Evolutionary conservation across 805 yeast species (phyloP), one percentile per base, ranked within the genome.

Genomic region (Yarrowia sp.): DNA sequence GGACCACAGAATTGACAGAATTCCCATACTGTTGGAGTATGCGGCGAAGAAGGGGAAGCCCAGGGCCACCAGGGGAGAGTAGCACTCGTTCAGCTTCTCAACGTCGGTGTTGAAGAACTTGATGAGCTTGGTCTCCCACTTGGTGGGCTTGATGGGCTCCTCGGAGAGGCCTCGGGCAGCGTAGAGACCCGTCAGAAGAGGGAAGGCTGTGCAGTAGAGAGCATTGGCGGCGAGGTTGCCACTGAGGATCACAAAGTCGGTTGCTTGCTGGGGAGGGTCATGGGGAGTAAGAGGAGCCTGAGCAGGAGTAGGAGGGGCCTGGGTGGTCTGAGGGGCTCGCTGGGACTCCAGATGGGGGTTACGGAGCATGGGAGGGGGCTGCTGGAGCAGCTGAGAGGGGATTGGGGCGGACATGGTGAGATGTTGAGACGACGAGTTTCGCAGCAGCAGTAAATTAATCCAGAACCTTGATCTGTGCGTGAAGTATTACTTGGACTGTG

Each of bases 41-140:
- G 41, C 35, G 42, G 58, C 58, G 16, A 51, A 35, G 42, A 22
- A 51, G 32, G 58, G 58, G 36, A 51, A 51, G 14, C 58, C 58
- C 41, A 51, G 32, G 7, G 58, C 36, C 18, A 51, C 58, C 21
- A 51, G 32, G 6, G 58, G 58, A 10, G 58, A 31, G 42, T 51
- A 51, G 32, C 42, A 51, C 24, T 51, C 58, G 58, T 24, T 51
- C 32, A 51, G 42, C 42, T 31, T 51, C 41, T 51, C 58, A 6
- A 22, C 42, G n/a, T 51, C 42, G 6, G 27, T 24, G 32, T 35
- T 51, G 24, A 51, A 35, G 24, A 33, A 35, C 58, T 51, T 24
- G 32, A 35, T 24, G 19, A 35, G 22, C 42, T 51, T 51, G 24
- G 22, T 24, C 24, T 51, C 58, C 32, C 29, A 51, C 14, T 35